Evolutionary conservation across 495 filamentous ascomycete genomes (phyloP).

Genomic region (Aspergillus ostianus): DNA sequence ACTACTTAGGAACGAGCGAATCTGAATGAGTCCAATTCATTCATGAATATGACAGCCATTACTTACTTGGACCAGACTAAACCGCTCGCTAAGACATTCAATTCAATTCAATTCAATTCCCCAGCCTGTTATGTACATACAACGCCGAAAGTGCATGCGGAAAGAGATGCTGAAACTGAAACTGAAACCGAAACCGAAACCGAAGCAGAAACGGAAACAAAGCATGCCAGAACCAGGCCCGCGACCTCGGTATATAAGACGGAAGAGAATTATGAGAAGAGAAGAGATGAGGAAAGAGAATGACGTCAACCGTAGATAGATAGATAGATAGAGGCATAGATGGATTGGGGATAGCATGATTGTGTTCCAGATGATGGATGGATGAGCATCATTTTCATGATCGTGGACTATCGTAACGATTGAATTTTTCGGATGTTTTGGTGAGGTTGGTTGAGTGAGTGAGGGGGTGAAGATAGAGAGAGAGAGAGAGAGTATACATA

Average conservation of each 20-base stretch:
- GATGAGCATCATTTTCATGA: too few relatives aligned
- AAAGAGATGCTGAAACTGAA: too few relatives aligned
- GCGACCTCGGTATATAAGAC: background rate
- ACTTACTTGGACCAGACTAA: background rate
- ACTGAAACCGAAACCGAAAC: too few relatives aligned
- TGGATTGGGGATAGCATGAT: background rate
- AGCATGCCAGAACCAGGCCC: background rate
- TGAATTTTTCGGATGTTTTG: background rate
- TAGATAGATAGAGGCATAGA: too few relatives aligned
- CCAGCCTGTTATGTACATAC: slow-evolving; percentile 13
- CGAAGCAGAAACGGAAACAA: background rate
- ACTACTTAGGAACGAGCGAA: too few relatives aligned
- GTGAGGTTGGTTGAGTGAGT: background rate
- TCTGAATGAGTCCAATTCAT: too few relatives aligned
- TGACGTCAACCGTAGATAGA: background rate
- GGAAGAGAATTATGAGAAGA: too few relatives aligned
- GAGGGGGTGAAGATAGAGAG: background rate
- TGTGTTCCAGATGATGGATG: too few relatives aligned
- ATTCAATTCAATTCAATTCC: too few relatives aligned
- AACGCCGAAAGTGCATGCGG: slow-evolving; percentile 7
- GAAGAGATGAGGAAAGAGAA: background rate
- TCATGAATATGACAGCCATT: background rate
- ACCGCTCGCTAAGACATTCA: slow-evolving; percentile 3
- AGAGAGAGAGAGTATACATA: background rate
- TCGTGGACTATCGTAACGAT: too few relatives aligned